Evolutionary conservation across 2,329 filamentous ascomycete genomes (phyloP), one percentile per base, ranked within the genome.

Genomic region (Cylindrodendrum hubeiense): DNA sequence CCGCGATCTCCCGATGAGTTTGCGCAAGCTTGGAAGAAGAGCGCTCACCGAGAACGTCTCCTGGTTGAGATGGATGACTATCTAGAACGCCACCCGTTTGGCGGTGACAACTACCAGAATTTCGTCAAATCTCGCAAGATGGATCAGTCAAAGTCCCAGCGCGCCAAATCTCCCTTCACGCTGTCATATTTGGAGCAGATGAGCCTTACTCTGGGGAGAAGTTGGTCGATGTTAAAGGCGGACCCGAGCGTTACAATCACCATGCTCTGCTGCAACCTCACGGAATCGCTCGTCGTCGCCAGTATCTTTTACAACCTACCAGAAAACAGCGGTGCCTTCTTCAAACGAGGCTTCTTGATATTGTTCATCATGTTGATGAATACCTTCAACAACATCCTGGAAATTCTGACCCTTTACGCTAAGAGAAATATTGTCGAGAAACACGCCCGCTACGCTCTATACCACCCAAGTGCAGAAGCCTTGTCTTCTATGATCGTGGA

Each of bases 331-430:
- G 73, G 72, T 2, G 80, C 79, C 4, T 85, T 87, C 63, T 82
- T 81, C 61, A 75, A 80, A 3, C 80, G 81, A 21, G 83, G 82
- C 8, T 79, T 81, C 2, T 75, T 84, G 4, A 71, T 87, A 0
- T 87, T 87, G 76, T 82, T 86, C 57, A 81, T 82, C 7, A 75
- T 86, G 30, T 71, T 87, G 12, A 79, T 86, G 63, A 87, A 86
- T 67, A 84, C 83, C 7, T 78, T 87, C 12, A 61, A 63, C 15
- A 71, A 71, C 44, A 47, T 66, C 6, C 63, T 77, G 1, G 75
- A 77, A 44, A 62, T 70, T 46, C 54, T 74, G 19, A 69, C 71
- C 6, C 46, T 78, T 0, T 77, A 77, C 46, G 68, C 74, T 2
- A 69, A 78, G 55, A 70, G 67, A 2, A 60, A 52, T 6, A 67